Evolutionary conservation across 371 early-diverging fungal genomes (phyloP).

Genomic region (Mucor velutinosus): DNA sequence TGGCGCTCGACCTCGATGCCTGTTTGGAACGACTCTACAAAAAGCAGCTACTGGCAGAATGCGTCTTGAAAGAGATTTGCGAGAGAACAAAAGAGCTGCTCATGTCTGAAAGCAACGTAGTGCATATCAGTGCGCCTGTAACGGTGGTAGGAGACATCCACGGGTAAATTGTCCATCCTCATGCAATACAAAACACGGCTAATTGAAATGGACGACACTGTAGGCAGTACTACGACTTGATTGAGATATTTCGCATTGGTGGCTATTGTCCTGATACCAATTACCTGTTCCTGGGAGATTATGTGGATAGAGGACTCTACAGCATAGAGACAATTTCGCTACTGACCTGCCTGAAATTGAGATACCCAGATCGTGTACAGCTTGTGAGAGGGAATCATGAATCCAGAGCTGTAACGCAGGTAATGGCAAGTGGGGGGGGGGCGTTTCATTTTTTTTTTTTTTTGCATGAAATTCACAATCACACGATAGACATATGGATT

Average conservation of each 20-base stretch:
- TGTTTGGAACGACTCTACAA: conserved; percentile 73
- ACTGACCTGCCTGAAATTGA: conserved; percentile 85
- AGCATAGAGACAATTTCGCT: conserved; percentile 95
- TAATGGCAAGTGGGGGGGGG: conserved; percentile 14
- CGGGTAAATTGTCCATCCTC: conserved; percentile 57
- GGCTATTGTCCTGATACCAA: conserved; percentile 92
- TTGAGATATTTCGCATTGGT: conserved; percentile 95
- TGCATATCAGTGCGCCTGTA: conserved; percentile 85
- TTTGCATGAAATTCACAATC: not conserved
- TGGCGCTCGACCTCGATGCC: conserved; percentile 70
- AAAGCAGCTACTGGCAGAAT: conserved; percentile 83
- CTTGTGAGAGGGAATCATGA: conserved; percentile 98
- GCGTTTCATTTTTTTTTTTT: not conserved
- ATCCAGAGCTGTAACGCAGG: conserved; percentile 88
- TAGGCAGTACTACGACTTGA: conserved; percentile 96
- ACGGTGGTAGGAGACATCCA: conserved; percentile 97
- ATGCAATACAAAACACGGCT: not conserved
- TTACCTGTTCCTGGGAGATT: conserved; percentile 97
- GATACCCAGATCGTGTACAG: conserved; percentile 91
- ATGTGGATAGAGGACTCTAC: conserved; percentile 96
- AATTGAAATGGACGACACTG: not conserved
- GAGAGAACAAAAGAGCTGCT: conserved; percentile 87
- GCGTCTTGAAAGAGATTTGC: conserved; percentile 87
- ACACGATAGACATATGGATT: conserved; percentile 88
- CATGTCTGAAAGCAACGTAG: conserved; percentile 89